These are phyloP conservation scores for Diaporthe vaccinii DNA, from an alignment of 2,329 filamentous ascomycete species.

Conservation along the genomic window DNA sequence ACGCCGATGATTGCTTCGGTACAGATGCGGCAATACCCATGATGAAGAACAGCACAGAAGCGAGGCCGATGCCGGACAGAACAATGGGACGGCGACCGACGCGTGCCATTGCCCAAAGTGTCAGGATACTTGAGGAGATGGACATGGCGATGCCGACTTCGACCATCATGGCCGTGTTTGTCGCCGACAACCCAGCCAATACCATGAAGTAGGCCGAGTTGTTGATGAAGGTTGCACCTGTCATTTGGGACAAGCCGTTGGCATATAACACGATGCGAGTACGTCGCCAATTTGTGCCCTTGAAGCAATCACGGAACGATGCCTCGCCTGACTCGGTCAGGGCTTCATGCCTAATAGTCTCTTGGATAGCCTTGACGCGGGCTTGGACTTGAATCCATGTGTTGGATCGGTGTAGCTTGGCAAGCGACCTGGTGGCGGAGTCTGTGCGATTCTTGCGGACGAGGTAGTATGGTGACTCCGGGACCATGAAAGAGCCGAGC, in stretches of 20 bases:
- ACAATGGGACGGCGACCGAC: constrained; percentile 27
- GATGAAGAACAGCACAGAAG: constrained; percentile 30
- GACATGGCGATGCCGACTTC: constrained; percentile 34
- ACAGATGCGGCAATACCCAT: constrained; percentile 30
- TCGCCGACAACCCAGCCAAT: constrained; percentile 15
- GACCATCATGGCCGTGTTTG: constrained; percentile 30
- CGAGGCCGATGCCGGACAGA: constrained; percentile 12
- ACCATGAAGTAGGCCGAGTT: constrained; percentile 35
- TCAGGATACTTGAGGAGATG: constrained; percentile 24
- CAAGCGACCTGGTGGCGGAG: background rate
- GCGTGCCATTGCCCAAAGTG: constrained; percentile 28
- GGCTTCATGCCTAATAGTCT: background rate
- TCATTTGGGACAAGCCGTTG: constrained; percentile 32
- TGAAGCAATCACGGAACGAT: constrained; percentile 26
- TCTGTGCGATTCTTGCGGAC: constrained; percentile 53
- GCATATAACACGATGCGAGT: constrained; percentile 32
- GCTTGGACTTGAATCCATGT: constrained; percentile 24
- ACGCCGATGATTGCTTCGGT: constrained; percentile 18
- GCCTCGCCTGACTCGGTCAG: background rate
- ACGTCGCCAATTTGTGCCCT: constrained; percentile 22
- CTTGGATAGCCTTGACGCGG: background rate
- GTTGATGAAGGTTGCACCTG: constrained; percentile 31
- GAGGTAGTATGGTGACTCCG: constrained; percentile 59
- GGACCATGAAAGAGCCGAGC: constrained; percentile 41
- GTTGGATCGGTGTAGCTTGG: background rate